A percentile compares a stretch with the other conserved stretches of the same genome.
Conservation (phyloP, 2,329 filamentous ascomycete genomes). For the Sporothrix luriei region DNA sequence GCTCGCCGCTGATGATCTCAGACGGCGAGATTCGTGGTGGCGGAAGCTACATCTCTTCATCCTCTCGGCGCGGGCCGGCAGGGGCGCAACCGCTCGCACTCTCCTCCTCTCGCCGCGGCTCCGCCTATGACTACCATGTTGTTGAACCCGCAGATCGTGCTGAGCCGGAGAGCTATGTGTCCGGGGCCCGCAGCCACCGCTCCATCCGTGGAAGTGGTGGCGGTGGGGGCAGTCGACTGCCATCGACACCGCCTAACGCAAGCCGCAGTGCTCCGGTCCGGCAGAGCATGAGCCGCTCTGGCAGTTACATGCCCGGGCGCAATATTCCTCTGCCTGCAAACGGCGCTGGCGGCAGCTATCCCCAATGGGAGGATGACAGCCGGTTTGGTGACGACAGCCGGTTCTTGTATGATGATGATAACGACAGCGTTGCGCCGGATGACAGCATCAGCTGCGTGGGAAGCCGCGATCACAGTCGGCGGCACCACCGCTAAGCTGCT, state of each 20-base stretch:
- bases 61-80: constrained; percentile 43
- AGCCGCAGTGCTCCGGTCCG: constrained; percentile 32
- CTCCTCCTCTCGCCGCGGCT: constrained; percentile 36
- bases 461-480: constrained; percentile 41
- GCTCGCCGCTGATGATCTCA: constrained; percentile 46
- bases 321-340: constrained; percentile 49
- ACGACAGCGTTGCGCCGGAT: constrained; percentile 58
- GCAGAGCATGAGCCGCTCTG: constrained; percentile 33
- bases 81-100: constrained; percentile 36
- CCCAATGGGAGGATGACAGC: constrained; percentile 34
- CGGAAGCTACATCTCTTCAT: constrained; percentile 46
- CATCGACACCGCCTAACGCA: constrained; percentile 34
- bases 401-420: constrained; percentile 41
- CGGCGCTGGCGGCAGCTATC: constrained; percentile 47
- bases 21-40: constrained; percentile 46
- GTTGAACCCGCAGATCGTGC: constrained; percentile 33
- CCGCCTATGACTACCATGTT: constrained; percentile 31
- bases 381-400: constrained; percentile 23
- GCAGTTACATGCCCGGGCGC: constrained; percentile 40
- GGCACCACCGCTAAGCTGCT: constrained; percentile 38
- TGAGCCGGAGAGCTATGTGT: constrained; percentile 51
- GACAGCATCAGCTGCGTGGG: constrained; percentile 67
- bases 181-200: constrained; percentile 46
- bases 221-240: constrained; percentile 33
- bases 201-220: constrained; percentile 41